Evolutionary conservation across 2,329 filamentous ascomycete species (phyloP).

Genomic region (Nothophaeocryptopus gaeumannii): DNA sequence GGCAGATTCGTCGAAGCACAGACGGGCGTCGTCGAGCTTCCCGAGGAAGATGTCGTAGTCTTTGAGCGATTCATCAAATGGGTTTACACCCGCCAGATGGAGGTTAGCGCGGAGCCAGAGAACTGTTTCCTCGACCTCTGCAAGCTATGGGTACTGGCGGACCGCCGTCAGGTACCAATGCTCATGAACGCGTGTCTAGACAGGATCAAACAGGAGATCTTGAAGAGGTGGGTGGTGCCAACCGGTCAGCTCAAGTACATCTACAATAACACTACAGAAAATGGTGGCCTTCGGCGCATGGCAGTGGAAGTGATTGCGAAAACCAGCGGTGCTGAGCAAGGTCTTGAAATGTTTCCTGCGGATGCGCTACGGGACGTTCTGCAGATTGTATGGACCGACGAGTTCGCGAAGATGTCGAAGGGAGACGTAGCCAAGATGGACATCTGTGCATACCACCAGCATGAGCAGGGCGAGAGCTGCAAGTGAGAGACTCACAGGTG

Average conservation of each 20-base stretch:
- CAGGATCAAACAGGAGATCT: not conserved
- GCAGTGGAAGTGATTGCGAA: not conserved
- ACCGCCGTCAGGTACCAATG: conserved; percentile 13
- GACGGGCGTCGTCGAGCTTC: conserved; percentile 7
- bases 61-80: conserved; percentile 16
- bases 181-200: conserved; percentile 14
- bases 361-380: conserved; percentile 4
- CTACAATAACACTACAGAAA: conserved; percentile 5
- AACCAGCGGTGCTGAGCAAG: not conserved
- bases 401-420: not conserved
- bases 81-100: conserved; percentile 11
- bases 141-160: conserved; percentile 11
- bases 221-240: not conserved
- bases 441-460: conserved; percentile 5
- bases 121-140: not conserved
- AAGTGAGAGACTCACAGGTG: too few relatives aligned
- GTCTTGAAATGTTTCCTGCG: not conserved
- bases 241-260: not conserved
- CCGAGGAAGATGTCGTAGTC: conserved; percentile 3
- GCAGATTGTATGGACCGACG: not conserved
- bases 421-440: not conserved
- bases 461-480: too few relatives aligned
- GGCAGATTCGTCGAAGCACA: conserved; percentile 13
- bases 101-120: too few relatives aligned
- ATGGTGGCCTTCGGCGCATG: not conserved